Base-by-base conservation (phyloP, 2,329 filamentous ascomycete species). In the Cytospora mali region DNA sequence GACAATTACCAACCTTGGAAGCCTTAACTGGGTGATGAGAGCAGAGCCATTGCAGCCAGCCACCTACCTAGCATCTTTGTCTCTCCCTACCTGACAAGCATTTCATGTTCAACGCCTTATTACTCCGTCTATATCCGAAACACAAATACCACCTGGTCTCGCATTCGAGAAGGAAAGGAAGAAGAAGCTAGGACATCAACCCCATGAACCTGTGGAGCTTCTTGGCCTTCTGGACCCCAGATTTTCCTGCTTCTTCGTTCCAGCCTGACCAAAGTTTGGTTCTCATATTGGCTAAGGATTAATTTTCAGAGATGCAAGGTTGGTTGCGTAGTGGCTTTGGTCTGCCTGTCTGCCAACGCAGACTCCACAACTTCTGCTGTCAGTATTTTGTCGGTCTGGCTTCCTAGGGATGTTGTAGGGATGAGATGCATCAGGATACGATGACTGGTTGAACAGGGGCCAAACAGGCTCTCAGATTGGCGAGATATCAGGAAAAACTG, bases 331-430 rank as follows among this genome's bases (percentile, higher is more conserved):
- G 31, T 13, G 31, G 31, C 31, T 33, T 33, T 33, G 31, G 14
- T n/a, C n/a, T n/a, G n/a, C n/a, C n/a, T 39, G 35, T 46, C 42
- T 46, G 42, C 42, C 42, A 46, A 18, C 42, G 42, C 42, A 46
- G 42, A 46, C 42, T 10, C 42, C 42, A 46, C 42, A 46, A 42
- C 42, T 46, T 21, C 10, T 23, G 42, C 42, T 46, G 42, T 46
- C 42, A 23, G 23, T 1, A n/a, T 23, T 46, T 23, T n/a, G 42
- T 46, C 42, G 42, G 42, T 46, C 42, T 46, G 42, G 42, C 35
- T 39, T 18, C 3, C n/a, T n/a, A n/a, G n/a, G n/a, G 14, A 35
- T 16, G 18, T 35, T 7, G 14, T 35, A 35, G 21, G 42, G n/a
- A 46, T 46, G 18, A 46, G n/a, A n/a, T 46, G 42, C 42, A 46